These are phyloP conservation scores for Ustilago shanxiensis DNA, from an alignment of 1,284 basidiomycete species.

Conservation along the genomic window DNA sequence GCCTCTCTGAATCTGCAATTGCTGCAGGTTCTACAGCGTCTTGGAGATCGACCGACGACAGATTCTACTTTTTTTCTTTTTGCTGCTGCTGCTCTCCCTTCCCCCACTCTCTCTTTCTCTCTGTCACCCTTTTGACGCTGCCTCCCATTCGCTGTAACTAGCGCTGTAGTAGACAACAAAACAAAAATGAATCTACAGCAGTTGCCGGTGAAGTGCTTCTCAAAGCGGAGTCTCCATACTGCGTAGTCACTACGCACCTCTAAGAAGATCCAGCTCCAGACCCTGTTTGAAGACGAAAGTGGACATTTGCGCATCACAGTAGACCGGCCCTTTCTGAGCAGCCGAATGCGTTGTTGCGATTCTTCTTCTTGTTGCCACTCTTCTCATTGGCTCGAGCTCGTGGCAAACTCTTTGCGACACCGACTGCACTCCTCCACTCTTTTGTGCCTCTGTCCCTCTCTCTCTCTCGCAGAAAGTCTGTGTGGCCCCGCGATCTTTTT, in stretches of 20 bases:
- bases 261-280: conserved; percentile 24
- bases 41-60: conserved; percentile 27
- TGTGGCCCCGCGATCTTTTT: too few relatives aligned
- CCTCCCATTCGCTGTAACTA: background rate
- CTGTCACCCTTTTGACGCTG: too few relatives aligned
- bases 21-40: conserved; percentile 14
- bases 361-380: background rate
- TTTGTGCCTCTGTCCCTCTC: background rate
- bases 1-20: conserved; percentile 6
- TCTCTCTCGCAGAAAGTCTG: background rate
- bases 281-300: too few relatives aligned
- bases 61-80: conserved; percentile 1
- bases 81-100: background rate
- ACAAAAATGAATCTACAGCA: too few relatives aligned
- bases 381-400: conserved; percentile 24
- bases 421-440: conserved; percentile 5
- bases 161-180: background rate
- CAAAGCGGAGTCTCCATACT: conserved; percentile 43
- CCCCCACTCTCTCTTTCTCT: background rate
- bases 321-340: background rate
- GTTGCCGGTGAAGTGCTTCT: conserved; percentile 24
- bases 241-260: too few relatives aligned
- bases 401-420: background rate
- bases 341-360: conserved; percentile 27
- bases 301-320: background rate